Percentiles rank a stretch among this genome's conserved stretches.
These are phyloP conservation scores for Dichotomocladium elegans DNA, from an alignment of 371 early-diverging fungal species.

Conservation along the genomic window DNA sequence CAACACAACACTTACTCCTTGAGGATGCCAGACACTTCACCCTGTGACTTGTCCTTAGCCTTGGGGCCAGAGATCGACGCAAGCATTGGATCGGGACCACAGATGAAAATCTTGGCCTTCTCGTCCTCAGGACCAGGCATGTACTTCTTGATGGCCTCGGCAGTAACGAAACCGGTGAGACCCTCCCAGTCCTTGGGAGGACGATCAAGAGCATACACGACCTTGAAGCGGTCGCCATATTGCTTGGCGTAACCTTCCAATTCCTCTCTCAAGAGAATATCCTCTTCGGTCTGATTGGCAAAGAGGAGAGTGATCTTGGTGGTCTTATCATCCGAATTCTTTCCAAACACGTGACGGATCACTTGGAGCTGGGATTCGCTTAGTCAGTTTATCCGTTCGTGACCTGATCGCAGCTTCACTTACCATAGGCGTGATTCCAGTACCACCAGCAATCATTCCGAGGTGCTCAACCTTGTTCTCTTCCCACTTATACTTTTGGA, in stretches of 20 bases:
- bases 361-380: constrained; percentile 51
- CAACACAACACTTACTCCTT: constrained; percentile 51
- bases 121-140: constrained; percentile 57
- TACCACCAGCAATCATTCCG: constrained; percentile 87
- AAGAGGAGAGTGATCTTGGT: constrained; percentile 87
- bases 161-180: constrained; percentile 66
- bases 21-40: constrained; percentile 77
- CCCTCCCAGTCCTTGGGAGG: constrained; percentile 63
- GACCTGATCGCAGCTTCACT: background rate
- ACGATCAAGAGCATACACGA: constrained; percentile 81
- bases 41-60: constrained; percentile 79
- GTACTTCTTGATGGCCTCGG: constrained; percentile 63
- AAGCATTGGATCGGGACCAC: constrained; percentile 83
- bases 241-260: constrained; percentile 67
- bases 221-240: constrained; percentile 77
- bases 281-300: constrained; percentile 81
- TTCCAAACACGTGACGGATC: constrained; percentile 62
- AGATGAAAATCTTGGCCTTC: constrained; percentile 74
- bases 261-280: constrained; percentile 81
- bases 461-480: constrained; percentile 73
- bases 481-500: constrained; percentile 77
- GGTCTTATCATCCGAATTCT: constrained; percentile 63
- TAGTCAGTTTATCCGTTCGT: background rate
- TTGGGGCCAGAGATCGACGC: constrained; percentile 81
- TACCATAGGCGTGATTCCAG: constrained; percentile 93